phyloP scores from a whole-genome alignment of 1,284 basidiomycete species.

The Tylopilus sp. region DNA sequence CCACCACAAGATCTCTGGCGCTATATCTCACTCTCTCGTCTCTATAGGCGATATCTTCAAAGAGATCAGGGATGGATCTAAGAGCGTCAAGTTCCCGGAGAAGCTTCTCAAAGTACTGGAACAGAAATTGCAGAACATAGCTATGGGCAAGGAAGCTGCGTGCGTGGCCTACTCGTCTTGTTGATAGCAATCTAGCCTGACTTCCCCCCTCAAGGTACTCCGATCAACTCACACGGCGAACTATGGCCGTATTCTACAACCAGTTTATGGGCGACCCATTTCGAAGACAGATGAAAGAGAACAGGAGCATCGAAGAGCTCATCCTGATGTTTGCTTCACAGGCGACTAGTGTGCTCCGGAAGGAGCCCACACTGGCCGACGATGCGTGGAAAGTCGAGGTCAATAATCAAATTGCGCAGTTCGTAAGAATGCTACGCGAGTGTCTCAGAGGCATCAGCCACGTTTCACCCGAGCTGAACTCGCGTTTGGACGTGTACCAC shows the following conservation, averaged over 20 bases:
- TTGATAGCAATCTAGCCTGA: constrained; percentile 7
- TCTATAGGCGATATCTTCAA: constrained; percentile 83
- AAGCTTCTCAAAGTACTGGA: constrained; percentile 87
- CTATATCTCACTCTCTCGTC: constrained; percentile 68
- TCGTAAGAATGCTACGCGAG: constrained; percentile 83
- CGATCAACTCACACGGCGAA: constrained; percentile 82
- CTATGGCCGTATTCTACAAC: constrained; percentile 88
- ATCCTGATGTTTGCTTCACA: constrained; percentile 94
- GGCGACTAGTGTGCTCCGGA: constrained; percentile 80
- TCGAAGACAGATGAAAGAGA: constrained; percentile 89
- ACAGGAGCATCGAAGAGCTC: constrained; percentile 94
- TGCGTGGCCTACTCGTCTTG: constrained; percentile 42
- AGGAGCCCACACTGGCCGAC: constrained; percentile 71
- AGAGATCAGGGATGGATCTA: constrained; percentile 69
- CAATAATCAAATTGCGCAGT: constrained; percentile 85
- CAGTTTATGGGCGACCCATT: constrained; percentile 83
- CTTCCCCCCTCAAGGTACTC: constrained; percentile 56
- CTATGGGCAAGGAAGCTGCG: constrained; percentile 86
- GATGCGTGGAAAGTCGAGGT: constrained; percentile 90
- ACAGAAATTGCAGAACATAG: constrained; percentile 81
- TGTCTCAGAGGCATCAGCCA: constrained; percentile 69
- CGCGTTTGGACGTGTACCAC: constrained; percentile 79
- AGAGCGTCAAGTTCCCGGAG: constrained; percentile 89
- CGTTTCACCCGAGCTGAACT: constrained; percentile 78
- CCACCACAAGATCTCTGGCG: constrained; percentile 57